Evolutionary conservation across 306 rosid genomes (phyloP), one percentile per base, ranked within the genome.

Genomic region (Biancaea sappan): DNA sequence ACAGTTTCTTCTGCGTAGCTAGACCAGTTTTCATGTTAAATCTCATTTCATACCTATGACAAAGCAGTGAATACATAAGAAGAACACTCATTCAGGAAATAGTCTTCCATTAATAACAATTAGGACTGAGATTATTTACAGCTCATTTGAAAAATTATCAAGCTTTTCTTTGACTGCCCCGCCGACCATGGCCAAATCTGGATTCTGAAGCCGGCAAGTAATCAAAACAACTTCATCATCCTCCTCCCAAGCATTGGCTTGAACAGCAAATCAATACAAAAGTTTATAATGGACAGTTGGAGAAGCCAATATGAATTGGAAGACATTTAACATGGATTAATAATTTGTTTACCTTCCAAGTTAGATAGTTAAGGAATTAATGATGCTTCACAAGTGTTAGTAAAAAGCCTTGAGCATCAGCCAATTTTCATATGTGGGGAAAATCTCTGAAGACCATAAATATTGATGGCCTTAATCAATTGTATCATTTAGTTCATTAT

Each of bases 241-340:
- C 68, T 94, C 98, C 92, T 94, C 98, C 98, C 98, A 94, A 40
- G 97, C 98, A 84, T 94, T 94, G 73, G 97, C 97, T 94, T 73
- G 29, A 13, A 6, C 68, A 24, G 63, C 26, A 10, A 12, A 34
- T 74, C 38, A 62, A 75, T 44, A 22, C 16, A 68, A 73, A 81
- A 78, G 29, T 64, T 81, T 69, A 75, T 68, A 41, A 78, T 40
- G 16, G 32, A 74, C 47, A 9, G n/a, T 62, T 62, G 8, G 28
- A 35, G 5, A 71, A 31, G 46, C 41, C 52, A 43, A 54, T 64
- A 43, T 46, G 16, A 25, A 71, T 18, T 47, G n/a, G 13, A 50
- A 43, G 58, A 82, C 28, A 52, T 26, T 37, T 57, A 58, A 34
- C 16, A 64, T 35, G 54, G 60, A 67, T 53, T 52, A 37, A 66